Evolutionary conservation across 441 rosid genomes (phyloP), one percentile per base, ranked within the genome.

Genomic region (Rhodomyrtus psidioides): DNA sequence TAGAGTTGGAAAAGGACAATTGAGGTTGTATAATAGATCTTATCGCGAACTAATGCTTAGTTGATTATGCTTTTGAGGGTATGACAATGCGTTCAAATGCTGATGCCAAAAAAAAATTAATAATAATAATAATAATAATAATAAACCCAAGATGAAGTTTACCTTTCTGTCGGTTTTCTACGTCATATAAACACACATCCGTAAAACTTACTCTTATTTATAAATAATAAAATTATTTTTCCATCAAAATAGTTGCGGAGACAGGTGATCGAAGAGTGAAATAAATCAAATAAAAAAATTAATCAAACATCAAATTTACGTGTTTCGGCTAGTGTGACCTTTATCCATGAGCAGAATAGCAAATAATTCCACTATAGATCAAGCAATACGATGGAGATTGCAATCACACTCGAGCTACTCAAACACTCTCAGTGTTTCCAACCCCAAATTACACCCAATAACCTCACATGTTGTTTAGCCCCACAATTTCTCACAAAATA

Each of bases 391-490:
- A 15, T 3, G 16, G 0, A 60, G 3, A 60, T 4, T 28, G 28
- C 19, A 60, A 14, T 7, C 5, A 60, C 3, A 27, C 70, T 60
- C 1, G 1, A 59, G 7, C 15, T 59, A 30, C 10, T 28, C 2
- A 16, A 15, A 15, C 19, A 14, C 55, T 53, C 55, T 53, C 2
- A 5, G 15, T 53, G 6, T 53, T 53, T 15, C 6, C 19, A 53
- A 53, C 6, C 19, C 17, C 19, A 6, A 60, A 60, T 28, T 60
- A 60, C 74, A 60, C 42, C 21, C 23, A 60, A 7, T 60, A 28
- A 28, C 6, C 23, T 28, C 3, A 16, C 0, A 60, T 0, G 7
- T 0, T 15, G 6, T 27, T 60, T 60, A 27, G 21, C 8, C 1
- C 2, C 1, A 60, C 23, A 15, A 60, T 27, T 60, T 7, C 39